These are phyloP conservation scores for Pterocarpus santalinus DNA, from an alignment of 306 rosid species.

Conservation along the genomic window DNA sequence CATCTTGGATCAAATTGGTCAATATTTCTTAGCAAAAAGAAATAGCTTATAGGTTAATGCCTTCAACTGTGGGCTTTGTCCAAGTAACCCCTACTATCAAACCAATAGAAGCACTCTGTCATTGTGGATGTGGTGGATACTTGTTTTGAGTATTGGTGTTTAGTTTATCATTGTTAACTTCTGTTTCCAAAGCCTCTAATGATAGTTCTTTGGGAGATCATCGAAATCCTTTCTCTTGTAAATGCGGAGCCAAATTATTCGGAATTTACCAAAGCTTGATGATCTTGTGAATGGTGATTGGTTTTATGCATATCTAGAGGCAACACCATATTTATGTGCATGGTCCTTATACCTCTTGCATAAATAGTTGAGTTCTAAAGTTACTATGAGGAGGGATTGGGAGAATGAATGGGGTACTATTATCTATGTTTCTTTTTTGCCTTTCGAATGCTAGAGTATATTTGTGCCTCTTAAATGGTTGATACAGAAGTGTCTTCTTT, in stretches of 20 bases:
- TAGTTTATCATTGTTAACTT: conserved; percentile 8
- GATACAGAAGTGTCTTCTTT: background rate
- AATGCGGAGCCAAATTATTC: background rate
- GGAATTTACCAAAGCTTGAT: conserved; percentile 6
- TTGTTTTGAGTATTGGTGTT: background rate
- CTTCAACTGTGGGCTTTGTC: background rate
- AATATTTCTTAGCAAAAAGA: background rate
- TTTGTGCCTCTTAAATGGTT: conserved; percentile 2
- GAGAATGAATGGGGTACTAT: background rate
- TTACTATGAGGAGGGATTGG: conserved; percentile 1
- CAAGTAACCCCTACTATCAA: background rate
- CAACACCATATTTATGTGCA: background rate
- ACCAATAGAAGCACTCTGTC: background rate
- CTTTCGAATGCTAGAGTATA: conserved; percentile 16
- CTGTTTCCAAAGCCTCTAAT: background rate
- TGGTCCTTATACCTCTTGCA: background rate
- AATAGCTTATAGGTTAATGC: background rate
- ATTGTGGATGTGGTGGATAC: background rate
- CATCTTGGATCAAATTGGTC: background rate
- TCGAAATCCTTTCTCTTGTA: background rate
- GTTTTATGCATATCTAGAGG: conserved; percentile 19
- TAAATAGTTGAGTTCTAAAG: background rate
- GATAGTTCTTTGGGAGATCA: background rate
- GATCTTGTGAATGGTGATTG: conserved; percentile 11
- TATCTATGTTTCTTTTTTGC: background rate